phyloP scores from a whole-genome alignment of 805 yeast genomes.

The Lachancea cidri region DNA sequence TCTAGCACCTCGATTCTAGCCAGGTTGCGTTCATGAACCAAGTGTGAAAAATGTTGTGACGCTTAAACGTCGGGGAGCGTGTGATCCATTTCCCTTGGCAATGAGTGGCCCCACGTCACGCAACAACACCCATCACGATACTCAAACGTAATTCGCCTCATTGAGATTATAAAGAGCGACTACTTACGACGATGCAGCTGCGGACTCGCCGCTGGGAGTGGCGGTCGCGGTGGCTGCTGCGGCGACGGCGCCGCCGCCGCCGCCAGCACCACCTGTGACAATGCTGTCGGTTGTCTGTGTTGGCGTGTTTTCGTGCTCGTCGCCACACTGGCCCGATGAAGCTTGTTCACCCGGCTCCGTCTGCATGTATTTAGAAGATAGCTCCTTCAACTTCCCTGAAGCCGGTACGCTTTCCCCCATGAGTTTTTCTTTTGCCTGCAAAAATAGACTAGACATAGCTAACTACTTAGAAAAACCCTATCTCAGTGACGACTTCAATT shows the following conservation, averaged over 20 bases:
- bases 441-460: constrained; percentile 15
- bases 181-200: not conserved
- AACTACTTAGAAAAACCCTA: not conserved
- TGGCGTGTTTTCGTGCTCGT: too few relatives aligned
- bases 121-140: too few relatives aligned
- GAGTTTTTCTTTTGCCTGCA: constrained; percentile 21
- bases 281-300: too few relatives aligned
- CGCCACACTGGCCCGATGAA: too few relatives aligned
- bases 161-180: too few relatives aligned
- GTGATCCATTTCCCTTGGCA: too few relatives aligned
- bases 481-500: not conserved
- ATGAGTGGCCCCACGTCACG: too few relatives aligned
- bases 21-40: too few relatives aligned
- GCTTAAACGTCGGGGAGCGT: too few relatives aligned
- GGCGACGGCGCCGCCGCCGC: constrained; percentile 1
- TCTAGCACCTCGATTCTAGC: too few relatives aligned
- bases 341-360: constrained; percentile 8
- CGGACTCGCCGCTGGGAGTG: not conserved
- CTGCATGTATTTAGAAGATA: constrained; percentile 11
- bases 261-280: not conserved
- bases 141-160: too few relatives aligned
- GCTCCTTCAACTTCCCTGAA: constrained; percentile 18
- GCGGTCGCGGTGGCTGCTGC: constrained; percentile 1
- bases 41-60: too few relatives aligned
- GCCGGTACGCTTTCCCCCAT: constrained; percentile 19